These are phyloP conservation scores for Cantharellus anzutake DNA, from an alignment of 768 basidiomycete species.

Conservation along the genomic window DNA sequence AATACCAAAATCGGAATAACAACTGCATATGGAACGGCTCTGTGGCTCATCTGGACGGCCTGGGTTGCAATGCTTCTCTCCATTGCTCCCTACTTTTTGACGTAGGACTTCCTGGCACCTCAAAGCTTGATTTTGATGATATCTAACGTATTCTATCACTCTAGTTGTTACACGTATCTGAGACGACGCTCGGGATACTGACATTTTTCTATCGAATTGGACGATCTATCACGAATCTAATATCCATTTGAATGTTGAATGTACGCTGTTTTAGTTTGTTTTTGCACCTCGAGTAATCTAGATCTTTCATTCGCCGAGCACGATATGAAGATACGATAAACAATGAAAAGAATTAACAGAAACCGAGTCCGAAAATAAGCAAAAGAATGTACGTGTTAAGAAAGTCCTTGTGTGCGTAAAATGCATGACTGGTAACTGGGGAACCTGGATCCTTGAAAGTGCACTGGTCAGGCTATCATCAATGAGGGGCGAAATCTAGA, in stretches of 20 bases:
- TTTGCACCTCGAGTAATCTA: not conserved
- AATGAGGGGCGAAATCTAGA: not conserved
- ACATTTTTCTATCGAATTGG: not conserved
- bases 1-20: slow-evolving; percentile 2
- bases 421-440: not conserved
- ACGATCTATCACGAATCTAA: not conserved
- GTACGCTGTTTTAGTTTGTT: not conserved
- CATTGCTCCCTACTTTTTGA: slow-evolving; percentile 8
- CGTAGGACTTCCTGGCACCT: not conserved
- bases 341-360: not conserved
- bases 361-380: not conserved
- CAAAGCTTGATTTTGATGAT: no score
- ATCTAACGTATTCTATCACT: not conserved
- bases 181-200: not conserved
- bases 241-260: not conserved
- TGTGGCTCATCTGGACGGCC: slow-evolving; percentile 9
- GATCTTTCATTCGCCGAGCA: not conserved
- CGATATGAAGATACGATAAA: not conserved
- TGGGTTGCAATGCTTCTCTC: slow-evolving; percentile 8
- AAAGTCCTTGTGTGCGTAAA: not conserved
- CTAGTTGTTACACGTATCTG: not conserved
- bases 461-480: not conserved
- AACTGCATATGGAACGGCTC: slow-evolving; percentile 3
- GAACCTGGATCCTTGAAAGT: not conserved
- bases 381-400: not conserved